Base-by-base conservation (phyloP, 129 eudicot species). In the Centella asiatica region DNA sequence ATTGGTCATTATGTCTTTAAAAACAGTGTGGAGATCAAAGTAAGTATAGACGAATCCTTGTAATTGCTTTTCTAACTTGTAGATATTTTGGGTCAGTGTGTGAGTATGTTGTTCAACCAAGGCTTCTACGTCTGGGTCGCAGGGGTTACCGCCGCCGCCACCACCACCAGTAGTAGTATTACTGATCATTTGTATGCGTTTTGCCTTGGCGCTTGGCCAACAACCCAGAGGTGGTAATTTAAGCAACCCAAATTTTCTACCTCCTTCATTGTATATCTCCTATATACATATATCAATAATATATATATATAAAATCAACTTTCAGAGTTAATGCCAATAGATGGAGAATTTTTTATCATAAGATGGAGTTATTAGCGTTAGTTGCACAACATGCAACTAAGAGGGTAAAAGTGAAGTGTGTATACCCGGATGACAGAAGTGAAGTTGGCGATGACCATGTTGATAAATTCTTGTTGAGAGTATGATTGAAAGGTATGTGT, bases 381-480 rank as follows among this genome's bases (percentile, higher is more conserved):
- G 27, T 26, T 2, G 55, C 29, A 28, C 13, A 25, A 18, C 71
- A 79, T 67, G 55, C 55, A 64, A 26, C 31, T 17, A 55, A 34
- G 9, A 4, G 39, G 39, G 39, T 34, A 3, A 4, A 4, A 3
- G 39, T 14, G 13, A 4, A 32, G 7, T 33, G 27, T 39, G 11
- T 19, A 28, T 79, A 84, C 90, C 29, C 68, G 68, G 47, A 82
- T 39, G 23, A 64, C 74, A 28, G 49, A 5, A 25, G 89, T 79
- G 14, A 85, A 33, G 48, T 85, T 85, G 46, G 79, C 81, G 17
- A 85, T 45, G 4, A 85, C 84, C 45, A 74, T 66, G 58, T 56
- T 26, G 18, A 75, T 68, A 25, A 46, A 83, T 10, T 72, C 66
- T 10, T 66, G 49, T 62, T 66, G 52, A 34, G 48, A 24, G 37